Conservation (phyloP, 1,139 yeast species). For the Arxiozyma slooffiae region DNA sequence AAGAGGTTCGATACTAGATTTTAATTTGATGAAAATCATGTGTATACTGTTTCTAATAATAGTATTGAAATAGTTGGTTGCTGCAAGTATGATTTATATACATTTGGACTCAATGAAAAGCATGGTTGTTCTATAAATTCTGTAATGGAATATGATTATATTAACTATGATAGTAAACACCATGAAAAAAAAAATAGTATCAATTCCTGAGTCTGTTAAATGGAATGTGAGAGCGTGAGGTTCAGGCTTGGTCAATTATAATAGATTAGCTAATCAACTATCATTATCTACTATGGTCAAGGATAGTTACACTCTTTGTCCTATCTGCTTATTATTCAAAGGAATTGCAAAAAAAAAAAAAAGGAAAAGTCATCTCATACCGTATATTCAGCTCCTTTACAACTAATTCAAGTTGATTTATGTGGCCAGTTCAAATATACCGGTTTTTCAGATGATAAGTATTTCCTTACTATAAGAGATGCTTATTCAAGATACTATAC, state of each 20-base stretch:
- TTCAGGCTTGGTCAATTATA: not conserved
- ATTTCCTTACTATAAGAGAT: slow-evolving; percentile 4
- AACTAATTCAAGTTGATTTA: slow-evolving; percentile 4
- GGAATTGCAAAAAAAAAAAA: not conserved
- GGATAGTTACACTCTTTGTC: not conserved
- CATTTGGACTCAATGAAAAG: not conserved
- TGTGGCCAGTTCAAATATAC: slow-evolving; percentile 3
- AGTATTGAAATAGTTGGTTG: not conserved
- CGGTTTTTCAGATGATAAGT: not conserved
- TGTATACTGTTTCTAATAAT: not conserved
- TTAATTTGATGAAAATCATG: not conserved
- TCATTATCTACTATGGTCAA: not conserved
- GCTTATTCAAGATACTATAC: slow-evolving; percentile 2
- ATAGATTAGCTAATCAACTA: not conserved
- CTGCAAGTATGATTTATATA: not conserved
- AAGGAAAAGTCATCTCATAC: not conserved
- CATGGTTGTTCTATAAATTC: no score
- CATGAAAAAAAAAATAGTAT: not conserved
- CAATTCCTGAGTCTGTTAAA: not conserved
- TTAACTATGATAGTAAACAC: not conserved
- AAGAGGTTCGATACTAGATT: not conserved
- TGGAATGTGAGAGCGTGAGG: slow-evolving; percentile 1
- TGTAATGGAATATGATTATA: not conserved
- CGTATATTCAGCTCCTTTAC: not conserved
- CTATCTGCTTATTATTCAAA: slow-evolving; percentile 1